Conservation (phyloP, 805 yeast species). For the Candida vaughaniae region DNA sequence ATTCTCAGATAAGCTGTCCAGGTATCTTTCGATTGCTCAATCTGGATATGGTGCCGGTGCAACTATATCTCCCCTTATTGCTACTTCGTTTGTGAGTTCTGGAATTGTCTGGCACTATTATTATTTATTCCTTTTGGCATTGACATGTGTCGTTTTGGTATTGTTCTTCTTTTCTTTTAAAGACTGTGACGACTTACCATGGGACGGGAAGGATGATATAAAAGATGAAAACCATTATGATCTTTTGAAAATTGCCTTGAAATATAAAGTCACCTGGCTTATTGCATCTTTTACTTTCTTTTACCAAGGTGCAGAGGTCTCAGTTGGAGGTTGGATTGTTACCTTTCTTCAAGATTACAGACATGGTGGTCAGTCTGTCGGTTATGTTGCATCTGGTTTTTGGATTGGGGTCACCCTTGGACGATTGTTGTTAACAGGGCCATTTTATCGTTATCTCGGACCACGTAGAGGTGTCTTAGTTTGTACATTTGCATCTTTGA, state of each 20-base stretch:
- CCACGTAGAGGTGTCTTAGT: conserved; percentile 45
- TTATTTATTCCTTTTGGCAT: conserved; percentile 46
- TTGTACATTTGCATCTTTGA: conserved; percentile 30
- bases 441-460: conserved; percentile 37
- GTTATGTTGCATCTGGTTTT: conserved; percentile 66
- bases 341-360: conserved; percentile 59
- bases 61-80: conserved; percentile 65
- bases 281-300: conserved; percentile 55
- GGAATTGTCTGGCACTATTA: conserved; percentile 53
- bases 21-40: conserved; percentile 60
- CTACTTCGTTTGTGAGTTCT: conserved; percentile 50
- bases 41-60: conserved; percentile 75
- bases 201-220: conserved; percentile 22
- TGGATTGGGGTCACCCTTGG: conserved; percentile 74
- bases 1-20: conserved; percentile 49
- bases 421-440: conserved; percentile 48
- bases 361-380: conserved; percentile 47
- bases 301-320: conserved; percentile 68
- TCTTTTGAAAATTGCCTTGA: conserved; percentile 30
- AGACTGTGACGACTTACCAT: conserved; percentile 41
- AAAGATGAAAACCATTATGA: not conserved
- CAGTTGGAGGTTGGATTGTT: conserved; percentile 72
- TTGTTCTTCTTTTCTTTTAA: conserved; percentile 48
- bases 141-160: conserved; percentile 29
- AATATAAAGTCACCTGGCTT: conserved; percentile 42